Conservation (phyloP, 208 protist species). For the Novymonas esmeraldas region DNA sequence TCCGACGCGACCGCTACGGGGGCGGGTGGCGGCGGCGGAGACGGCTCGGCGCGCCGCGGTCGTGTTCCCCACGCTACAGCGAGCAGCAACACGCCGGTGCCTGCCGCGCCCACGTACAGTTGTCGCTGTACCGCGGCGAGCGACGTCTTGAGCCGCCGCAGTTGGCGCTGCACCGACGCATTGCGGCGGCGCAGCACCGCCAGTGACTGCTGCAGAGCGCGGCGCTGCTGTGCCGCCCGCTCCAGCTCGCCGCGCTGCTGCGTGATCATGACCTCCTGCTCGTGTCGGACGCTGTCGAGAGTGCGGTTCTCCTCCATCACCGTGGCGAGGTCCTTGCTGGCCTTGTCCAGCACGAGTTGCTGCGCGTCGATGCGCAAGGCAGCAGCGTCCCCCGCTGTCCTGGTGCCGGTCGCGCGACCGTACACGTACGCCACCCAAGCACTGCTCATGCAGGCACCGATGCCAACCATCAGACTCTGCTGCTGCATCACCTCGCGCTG, state of each 20-base stretch:
- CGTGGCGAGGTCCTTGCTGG: slow-evolving; percentile 14
- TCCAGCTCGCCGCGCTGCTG: slow-evolving; percentile 23
- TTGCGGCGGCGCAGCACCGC: slow-evolving; percentile 14
- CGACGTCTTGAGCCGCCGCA: slow-evolving; percentile 14
- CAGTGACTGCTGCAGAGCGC: slow-evolving; percentile 14
- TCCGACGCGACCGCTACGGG: not conserved
- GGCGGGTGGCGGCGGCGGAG: not conserved
- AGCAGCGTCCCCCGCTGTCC: slow-evolving; percentile 13
- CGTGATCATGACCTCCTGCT: slow-evolving; percentile 18
- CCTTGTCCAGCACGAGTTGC: slow-evolving; percentile 17
- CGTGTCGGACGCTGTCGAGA: slow-evolving; percentile 10
- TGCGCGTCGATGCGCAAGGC: slow-evolving; percentile 13
- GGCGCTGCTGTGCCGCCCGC: slow-evolving; percentile 19
- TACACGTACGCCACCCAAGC: slow-evolving; percentile 43
- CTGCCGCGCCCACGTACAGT: slow-evolving; percentile 15
- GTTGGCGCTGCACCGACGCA: slow-evolving; percentile 14
- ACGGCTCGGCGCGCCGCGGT: not conserved
- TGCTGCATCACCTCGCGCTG: slow-evolving; percentile 36
- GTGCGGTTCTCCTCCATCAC: slow-evolving; percentile 16
- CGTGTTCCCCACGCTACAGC: slow-evolving; percentile 23
- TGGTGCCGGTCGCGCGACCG: slow-evolving; percentile 17
- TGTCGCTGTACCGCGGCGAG: slow-evolving; percentile 21
- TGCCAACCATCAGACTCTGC: slow-evolving; percentile 21
- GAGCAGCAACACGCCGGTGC: slow-evolving; percentile 18
- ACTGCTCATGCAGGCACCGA: slow-evolving; percentile 27